Conservation (phyloP, 2,329 filamentous ascomycete species). For the Aspergillus hortae region DNA sequence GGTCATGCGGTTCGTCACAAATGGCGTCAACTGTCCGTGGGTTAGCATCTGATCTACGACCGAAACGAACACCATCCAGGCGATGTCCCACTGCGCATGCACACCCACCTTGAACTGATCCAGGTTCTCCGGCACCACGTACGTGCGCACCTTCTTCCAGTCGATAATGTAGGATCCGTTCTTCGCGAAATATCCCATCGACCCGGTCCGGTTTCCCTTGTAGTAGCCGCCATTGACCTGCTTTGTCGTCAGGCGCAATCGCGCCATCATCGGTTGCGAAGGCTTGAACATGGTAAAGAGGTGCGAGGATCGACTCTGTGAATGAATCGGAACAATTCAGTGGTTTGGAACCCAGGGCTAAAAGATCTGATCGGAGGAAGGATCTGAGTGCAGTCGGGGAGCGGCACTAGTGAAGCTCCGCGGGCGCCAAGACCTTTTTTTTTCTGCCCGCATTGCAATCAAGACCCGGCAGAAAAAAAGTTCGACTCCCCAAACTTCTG, state of each 20-base stretch:
- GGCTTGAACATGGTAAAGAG: slow-evolving; percentile 40
- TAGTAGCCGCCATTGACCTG: slow-evolving; percentile 92
- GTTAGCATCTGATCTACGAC: not conserved
- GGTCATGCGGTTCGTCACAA: slow-evolving; percentile 42
- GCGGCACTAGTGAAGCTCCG: slow-evolving; percentile 23
- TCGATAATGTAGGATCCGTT: slow-evolving; percentile 67
- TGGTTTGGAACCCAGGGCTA: not conserved
- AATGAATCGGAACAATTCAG: not conserved
- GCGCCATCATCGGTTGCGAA: slow-evolving; percentile 56
- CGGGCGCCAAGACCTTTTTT: slow-evolving; percentile 34
- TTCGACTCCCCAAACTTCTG: slow-evolving; percentile 6
- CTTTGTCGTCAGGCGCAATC: slow-evolving; percentile 87
- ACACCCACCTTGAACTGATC: slow-evolving; percentile 64
- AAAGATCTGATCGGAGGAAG: slow-evolving; percentile 14
- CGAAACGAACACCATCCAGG: not conserved
- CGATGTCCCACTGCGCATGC: slow-evolving; percentile 10
- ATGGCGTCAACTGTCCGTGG: slow-evolving; percentile 41
- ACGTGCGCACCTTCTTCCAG: slow-evolving; percentile 85
- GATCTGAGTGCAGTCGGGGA: slow-evolving; percentile 21
- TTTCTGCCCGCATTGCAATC: slow-evolving; percentile 11
- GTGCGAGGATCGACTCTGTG: not conserved
- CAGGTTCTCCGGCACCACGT: slow-evolving; percentile 70
- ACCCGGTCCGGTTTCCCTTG: slow-evolving; percentile 88
- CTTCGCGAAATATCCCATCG: slow-evolving; percentile 76
- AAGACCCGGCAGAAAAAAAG: slow-evolving; percentile 21